Percentiles rank a stretch among this genome's conserved stretches.
Evolutionary conservation across 1,284 basidiomycete genomes (phyloP).

Genomic region (Leccinum variabile): DNA sequence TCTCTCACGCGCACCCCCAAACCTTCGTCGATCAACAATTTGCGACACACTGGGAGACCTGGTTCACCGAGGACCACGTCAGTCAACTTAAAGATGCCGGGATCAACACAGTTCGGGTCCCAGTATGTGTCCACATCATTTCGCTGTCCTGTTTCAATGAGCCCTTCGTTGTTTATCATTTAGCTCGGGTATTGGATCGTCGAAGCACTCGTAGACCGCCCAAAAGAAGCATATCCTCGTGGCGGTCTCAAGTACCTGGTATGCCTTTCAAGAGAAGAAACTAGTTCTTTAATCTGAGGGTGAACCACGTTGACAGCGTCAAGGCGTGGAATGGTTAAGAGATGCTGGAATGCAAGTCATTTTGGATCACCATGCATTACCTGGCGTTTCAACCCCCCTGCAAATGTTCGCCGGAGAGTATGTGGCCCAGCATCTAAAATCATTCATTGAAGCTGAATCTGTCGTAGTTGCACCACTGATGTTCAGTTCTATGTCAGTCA

Average conservation of each 20-base stretch:
- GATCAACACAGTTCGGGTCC: constrained; percentile 75
- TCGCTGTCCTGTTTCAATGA: not conserved
- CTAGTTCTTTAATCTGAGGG: not conserved
- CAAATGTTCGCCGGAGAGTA: constrained; percentile 70
- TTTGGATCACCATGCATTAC: constrained; percentile 75
- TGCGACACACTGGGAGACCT: constrained; percentile 65
- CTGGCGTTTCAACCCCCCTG: constrained; percentile 59
- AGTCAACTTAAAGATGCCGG: constrained; percentile 49
- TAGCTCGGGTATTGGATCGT: constrained; percentile 82
- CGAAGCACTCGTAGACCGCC: constrained; percentile 64
- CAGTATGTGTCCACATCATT: constrained; percentile 43
- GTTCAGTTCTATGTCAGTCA: constrained; percentile 67
- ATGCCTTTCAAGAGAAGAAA: constrained; percentile 16
- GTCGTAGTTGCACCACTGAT: constrained; percentile 57
- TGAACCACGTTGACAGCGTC: constrained; percentile 41
- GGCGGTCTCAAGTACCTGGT: constrained; percentile 69
- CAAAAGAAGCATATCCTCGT: constrained; percentile 61
- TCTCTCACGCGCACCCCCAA: constrained; percentile 56
- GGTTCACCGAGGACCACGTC: constrained; percentile 70
- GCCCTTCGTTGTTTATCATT: not conserved
- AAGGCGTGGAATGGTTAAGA: constrained; percentile 58
- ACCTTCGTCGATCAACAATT: constrained; percentile 57
- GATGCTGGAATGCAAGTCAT: constrained; percentile 64
- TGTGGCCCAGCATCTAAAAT: constrained; percentile 19
- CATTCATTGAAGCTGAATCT: constrained; percentile 9